These are phyloP conservation scores for Yamadazyma dendronema DNA, from an alignment of 1,139 yeast species.

Conservation along the genomic window DNA sequence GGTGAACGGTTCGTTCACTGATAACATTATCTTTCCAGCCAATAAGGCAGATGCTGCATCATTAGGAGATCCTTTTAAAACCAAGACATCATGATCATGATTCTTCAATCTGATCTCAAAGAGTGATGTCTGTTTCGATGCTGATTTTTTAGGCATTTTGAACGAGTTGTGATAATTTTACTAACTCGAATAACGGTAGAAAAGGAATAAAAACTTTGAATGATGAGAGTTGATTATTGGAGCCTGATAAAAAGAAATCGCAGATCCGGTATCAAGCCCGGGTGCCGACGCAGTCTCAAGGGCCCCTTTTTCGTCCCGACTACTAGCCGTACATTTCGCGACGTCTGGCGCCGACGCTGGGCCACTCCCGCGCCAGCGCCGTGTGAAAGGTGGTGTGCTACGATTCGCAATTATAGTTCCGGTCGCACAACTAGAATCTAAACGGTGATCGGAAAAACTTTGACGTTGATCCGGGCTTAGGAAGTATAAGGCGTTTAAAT, in stretches of 20 bases:
- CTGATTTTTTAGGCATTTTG: conserved; percentile 15
- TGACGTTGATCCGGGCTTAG: background rate
- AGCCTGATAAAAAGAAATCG: conserved; percentile 1
- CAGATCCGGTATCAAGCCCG: background rate
- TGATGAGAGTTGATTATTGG: background rate
- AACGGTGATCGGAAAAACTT: background rate
- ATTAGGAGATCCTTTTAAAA: conserved; percentile 72
- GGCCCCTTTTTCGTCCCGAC: background rate
- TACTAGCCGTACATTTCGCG: background rate
- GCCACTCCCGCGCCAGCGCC: no score
- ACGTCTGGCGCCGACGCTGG: no score
- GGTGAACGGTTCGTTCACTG: conserved; percentile 72
- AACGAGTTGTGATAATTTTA: background rate
- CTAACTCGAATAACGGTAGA: background rate
- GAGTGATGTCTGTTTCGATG: conserved; percentile 38
- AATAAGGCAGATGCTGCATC: conserved; percentile 79
- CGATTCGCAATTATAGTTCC: background rate
- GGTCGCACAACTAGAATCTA: background rate
- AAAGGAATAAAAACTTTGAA: background rate
- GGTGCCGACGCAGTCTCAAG: background rate
- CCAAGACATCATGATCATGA: conserved; percentile 74
- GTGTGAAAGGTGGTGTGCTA: no score
- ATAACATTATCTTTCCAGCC: conserved; percentile 74
- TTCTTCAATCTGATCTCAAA: conserved; percentile 65
- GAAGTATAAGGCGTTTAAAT: background rate